A percentile compares a stretch with the other conserved stretches of the same genome.
phyloP scores from a whole-genome alignment of 2,329 filamentous ascomycete genomes.

The Epichloe hybrida region DNA sequence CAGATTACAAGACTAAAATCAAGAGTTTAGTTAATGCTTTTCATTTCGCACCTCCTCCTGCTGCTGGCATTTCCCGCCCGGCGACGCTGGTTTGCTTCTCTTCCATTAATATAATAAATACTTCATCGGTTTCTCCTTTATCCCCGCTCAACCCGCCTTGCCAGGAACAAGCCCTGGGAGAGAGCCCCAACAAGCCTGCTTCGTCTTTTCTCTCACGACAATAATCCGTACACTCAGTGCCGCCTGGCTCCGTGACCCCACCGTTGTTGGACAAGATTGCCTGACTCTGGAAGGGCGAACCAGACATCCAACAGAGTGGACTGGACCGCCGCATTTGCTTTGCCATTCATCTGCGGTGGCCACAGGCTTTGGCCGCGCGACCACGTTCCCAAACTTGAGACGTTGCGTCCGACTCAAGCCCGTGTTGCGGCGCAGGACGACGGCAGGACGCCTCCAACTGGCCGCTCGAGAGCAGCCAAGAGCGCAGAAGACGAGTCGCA shows the following conservation, averaged over 20 bases:
- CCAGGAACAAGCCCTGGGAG: not conserved
- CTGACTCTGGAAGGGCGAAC: not conserved
- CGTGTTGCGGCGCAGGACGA: not conserved
- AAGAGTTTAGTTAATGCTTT: not conserved
- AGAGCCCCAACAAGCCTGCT: not conserved
- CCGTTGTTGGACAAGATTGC: not conserved
- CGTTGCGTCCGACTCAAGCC: not conserved
- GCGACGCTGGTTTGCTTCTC: too few species aligned
- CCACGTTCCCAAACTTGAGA: not conserved
- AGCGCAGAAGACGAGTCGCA: not conserved
- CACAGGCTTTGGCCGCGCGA: not conserved
- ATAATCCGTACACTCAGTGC: not conserved
- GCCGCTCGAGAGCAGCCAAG: too few species aligned
- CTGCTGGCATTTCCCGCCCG: too few species aligned
- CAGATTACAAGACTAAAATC: not conserved
- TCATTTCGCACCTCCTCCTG: not conserved
- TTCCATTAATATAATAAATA: too few species aligned
- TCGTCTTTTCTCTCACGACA: not conserved
- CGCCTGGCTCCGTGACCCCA: not conserved
- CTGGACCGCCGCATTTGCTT: too few species aligned
- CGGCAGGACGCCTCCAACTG: not conserved
- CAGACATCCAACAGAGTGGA: too few species aligned
- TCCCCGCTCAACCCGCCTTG: not conserved
- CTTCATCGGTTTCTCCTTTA: not conserved
- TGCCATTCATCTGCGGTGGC: not conserved